Evolutionary conservation across 345 rosid genomes (phyloP).

Genomic region (Corchorus capsularis): DNA sequence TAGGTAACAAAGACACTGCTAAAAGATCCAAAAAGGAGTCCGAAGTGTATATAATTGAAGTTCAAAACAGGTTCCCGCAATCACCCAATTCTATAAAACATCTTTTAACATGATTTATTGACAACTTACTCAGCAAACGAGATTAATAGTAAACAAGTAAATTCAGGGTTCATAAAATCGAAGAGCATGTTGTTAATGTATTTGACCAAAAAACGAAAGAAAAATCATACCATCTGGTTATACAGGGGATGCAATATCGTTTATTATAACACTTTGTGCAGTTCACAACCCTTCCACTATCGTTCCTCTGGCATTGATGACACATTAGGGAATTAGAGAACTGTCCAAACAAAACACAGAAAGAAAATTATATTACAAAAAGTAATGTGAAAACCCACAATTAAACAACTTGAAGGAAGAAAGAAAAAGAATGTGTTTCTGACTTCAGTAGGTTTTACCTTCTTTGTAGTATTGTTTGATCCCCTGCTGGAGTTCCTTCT

Average conservation of each 20-base stretch:
- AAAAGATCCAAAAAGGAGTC: not conserved
- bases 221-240: slow-evolving; percentile 42
- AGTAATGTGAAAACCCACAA: not conserved
- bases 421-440: not conserved
- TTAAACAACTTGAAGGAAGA: not conserved
- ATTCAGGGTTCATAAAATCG: not conserved
- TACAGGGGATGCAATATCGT: slow-evolving; percentile 53
- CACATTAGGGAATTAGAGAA: slow-evolving; percentile 38
- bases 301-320: slow-evolving; percentile 63
- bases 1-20: not conserved
- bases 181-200: not conserved
- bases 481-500: not conserved
- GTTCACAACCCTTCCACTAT: slow-evolving; percentile 44
- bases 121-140: not conserved
- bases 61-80: not conserved
- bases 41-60: not conserved
- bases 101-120: not conserved
- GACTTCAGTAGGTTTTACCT: not conserved
- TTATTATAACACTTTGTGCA: slow-evolving; percentile 40
- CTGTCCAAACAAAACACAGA: not conserved
- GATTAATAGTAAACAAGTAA: too few species aligned
- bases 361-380: not conserved
- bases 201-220: not conserved
- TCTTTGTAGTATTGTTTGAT: not conserved
- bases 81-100: not conserved